A percentile compares a stretch with the other conserved stretches of the same genome.
Evolutionary conservation across 805 yeast genomes (phyloP).

Genomic region (Sugiyamaella qingdaonensis): DNA sequence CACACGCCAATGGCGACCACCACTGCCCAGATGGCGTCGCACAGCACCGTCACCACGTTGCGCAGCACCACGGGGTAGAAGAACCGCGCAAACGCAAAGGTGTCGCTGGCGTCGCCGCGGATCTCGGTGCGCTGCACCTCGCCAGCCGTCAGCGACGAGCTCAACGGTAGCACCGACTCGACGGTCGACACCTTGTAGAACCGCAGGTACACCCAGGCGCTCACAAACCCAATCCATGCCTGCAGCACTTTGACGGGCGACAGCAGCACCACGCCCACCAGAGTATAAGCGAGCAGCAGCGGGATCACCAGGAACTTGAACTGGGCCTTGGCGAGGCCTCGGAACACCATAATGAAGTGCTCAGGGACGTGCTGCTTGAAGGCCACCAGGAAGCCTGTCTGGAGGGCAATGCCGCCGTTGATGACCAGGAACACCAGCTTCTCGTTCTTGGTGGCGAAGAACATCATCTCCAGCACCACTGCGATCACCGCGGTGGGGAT

Average conservation of each 20-base stretch:
- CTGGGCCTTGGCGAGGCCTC: conserved; percentile 42
- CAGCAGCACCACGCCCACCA: conserved; percentile 28
- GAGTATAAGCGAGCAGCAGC: conserved; percentile 29
- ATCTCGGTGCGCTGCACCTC: conserved; percentile 30
- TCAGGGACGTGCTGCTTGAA: conserved; percentile 65
- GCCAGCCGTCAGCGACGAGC: conserved; percentile 17
- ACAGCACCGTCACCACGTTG: conserved; percentile 49
- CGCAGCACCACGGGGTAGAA: conserved; percentile 62
- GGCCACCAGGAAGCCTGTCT: conserved; percentile 57
- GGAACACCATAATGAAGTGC: conserved; percentile 49
- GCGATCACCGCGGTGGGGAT: conserved; percentile 33
- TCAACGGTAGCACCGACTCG: conserved; percentile 50
- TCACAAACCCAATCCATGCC: conserved; percentile 47
- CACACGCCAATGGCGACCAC: conserved; percentile 46
- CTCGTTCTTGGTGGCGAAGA: conserved; percentile 18
- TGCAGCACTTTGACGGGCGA: conserved; percentile 21
- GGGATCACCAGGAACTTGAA: conserved; percentile 41
- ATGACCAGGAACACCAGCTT: conserved; percentile 26
- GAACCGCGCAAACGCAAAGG: conserved; percentile 77
- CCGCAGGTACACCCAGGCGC: conserved; percentile 73
- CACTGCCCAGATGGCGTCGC: conserved; percentile 42
- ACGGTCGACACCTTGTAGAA: conserved; percentile 61
- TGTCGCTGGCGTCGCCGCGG: conserved; percentile 86
- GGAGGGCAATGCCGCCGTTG: conserved; percentile 50
- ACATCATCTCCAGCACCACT: conserved; percentile 21